Percentiles rank a stretch among this genome's conserved stretches.
phyloP scores from a whole-genome alignment of 768 basidiomycete genomes.

The Myochromella boudieri region DNA sequence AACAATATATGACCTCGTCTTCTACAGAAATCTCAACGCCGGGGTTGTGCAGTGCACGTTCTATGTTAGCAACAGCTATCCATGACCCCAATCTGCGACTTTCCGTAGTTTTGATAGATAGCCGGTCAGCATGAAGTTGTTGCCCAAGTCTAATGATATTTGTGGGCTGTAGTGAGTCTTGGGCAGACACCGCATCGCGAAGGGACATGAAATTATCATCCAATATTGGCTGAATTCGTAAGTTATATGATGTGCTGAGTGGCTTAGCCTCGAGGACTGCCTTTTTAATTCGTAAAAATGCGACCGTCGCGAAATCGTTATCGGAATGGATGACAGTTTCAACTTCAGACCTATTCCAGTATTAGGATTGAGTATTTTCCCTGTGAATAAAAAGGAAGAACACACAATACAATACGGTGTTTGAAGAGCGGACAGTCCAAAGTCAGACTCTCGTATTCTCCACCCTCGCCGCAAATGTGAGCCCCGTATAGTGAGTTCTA shows the following conservation, averaged over 20 bases:
- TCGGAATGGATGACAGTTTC: conserved; percentile 79
- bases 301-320: conserved; percentile 86
- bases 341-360: conserved; percentile 48
- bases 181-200: conserved; percentile 18
- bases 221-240: conserved; percentile 52
- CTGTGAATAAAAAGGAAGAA: background rate
- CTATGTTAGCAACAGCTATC: conserved; percentile 67
- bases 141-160: background rate
- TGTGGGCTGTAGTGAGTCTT: conserved; percentile 1
- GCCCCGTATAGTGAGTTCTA: conserved; percentile 84
- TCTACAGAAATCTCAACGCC: conserved; percentile 47
- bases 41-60: conserved; percentile 18
- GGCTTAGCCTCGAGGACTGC: conserved; percentile 64
- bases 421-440: conserved; percentile 90
- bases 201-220: conserved; percentile 39
- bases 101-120: conserved; percentile 2
- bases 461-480: conserved; percentile 96
- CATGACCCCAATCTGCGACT: conserved; percentile 52
- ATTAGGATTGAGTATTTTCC: conserved; percentile 4
- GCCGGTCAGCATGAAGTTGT: background rate
- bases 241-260: conserved; percentile 2
- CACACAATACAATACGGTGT: conserved; percentile 67
- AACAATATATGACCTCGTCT: conserved; percentile 72
- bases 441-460: conserved; percentile 95
- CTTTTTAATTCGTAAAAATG: conserved; percentile 78